Base-by-base conservation (phyloP, 1,284 basidiomycete genomes). In the Schizopora paradoxa region DNA sequence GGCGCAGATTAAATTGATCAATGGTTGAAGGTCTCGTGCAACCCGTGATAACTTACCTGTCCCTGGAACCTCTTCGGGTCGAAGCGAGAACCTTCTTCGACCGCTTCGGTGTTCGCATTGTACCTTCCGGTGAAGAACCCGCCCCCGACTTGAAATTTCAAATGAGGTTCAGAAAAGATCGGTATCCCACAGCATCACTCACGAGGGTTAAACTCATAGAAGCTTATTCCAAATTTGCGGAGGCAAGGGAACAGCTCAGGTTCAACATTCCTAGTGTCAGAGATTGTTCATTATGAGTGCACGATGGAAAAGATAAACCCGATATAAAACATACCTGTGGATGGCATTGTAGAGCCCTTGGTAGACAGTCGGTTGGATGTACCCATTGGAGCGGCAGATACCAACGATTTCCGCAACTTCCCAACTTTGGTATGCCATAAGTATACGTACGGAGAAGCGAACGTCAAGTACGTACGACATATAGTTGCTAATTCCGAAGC, bases 351-450 rank as follows among this genome's bases (percentile, higher is more conserved):
- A 79, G 45, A 76, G 18, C 5, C 48, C 83, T 59, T 88, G 83
- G 58, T 87, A 87, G 1, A 72, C 79, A 0, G 76, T 76, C 1
- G 85, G 84, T 58, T 74, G 69, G 50, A 84, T 69, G 54, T 70
- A 84, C 1, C 71, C 73, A 46, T 78, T 72, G 6, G 64, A 59
- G 34, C 66, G 68, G 61, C 76, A 78, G 47, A 83, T 74, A 2
- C 56, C 59, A n/a, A 78, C 70, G 3, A 85, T 77, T 57, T 81
- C 71, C 2, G 81, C 79, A 1, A 86, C 82, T 56, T 85, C 79
- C 71, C 74, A 69, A 1, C 66, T 66, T 40, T 26, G 3, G 14
- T 29, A 31, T 26, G 10, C 6, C 10, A 3, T 35, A 6, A 35
- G 22, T n/a, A 3, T 10, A 5, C 2, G 33, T 10, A 10, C 33